Conservation (phyloP, 306 rosid genomes). For the Fagus crenata region DNA sequence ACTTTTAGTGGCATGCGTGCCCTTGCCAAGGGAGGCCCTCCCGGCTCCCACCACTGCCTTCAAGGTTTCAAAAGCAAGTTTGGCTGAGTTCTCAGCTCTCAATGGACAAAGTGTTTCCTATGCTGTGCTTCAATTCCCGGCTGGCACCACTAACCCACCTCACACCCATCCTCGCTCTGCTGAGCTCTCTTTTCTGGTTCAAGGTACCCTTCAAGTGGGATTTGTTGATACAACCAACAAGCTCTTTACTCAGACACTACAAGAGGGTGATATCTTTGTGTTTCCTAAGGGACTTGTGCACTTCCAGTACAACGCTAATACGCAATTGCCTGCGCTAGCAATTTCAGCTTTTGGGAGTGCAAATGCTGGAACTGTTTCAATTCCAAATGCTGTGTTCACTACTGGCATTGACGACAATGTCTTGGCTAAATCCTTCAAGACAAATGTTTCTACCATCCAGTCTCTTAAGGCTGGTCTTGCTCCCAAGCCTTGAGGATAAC, state of each 20-base stretch:
- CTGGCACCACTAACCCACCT: conserved; percentile 40
- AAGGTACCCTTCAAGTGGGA: conserved; percentile 47
- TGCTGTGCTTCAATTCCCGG: conserved; percentile 36
- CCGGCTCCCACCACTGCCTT: conserved; percentile 22
- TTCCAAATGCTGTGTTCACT: conserved; percentile 43
- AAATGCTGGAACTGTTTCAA: conserved; percentile 38
- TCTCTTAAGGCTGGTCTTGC: too few species aligned
- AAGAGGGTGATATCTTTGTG: conserved; percentile 41
- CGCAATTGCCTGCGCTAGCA: conserved; percentile 15
- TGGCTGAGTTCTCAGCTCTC: conserved; percentile 47
- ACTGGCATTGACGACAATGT: conserved; percentile 42
- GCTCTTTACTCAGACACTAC: conserved; percentile 48
- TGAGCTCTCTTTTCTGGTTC: conserved; percentile 32
- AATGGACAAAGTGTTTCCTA: conserved; percentile 21
- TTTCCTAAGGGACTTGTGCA: conserved; percentile 63
- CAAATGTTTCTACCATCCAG: conserved; percentile 37
- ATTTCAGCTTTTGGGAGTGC: conserved; percentile 56
- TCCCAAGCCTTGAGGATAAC: too few species aligned
- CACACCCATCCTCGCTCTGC: background rate
- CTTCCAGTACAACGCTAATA: conserved; percentile 42
- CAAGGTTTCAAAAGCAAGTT: conserved; percentile 37
- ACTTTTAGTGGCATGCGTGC: conserved; percentile 41
- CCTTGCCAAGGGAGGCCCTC: conserved; percentile 2
- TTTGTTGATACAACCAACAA: conserved; percentile 54
- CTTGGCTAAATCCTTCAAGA: conserved; percentile 53